phyloP scores from a whole-genome alignment of 2,329 filamentous ascomycete species.

The Exophiala spinifera region DNA sequence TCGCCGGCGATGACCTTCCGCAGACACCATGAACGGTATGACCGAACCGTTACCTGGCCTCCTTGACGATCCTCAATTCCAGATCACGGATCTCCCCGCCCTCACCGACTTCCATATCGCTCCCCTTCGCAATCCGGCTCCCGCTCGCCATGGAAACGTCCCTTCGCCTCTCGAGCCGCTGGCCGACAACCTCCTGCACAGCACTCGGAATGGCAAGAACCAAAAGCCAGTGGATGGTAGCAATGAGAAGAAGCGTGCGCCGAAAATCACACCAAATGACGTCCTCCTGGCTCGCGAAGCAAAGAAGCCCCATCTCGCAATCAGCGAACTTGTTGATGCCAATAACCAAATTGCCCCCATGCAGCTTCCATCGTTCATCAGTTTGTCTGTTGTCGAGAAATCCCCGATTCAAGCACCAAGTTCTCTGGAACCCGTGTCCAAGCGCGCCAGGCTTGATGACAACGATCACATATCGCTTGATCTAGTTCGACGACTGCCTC shows the following conservation, averaged over 20 bases:
- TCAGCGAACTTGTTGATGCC: conserved; percentile 38
- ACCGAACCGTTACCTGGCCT: conserved; percentile 31
- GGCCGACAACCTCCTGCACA: conserved; percentile 37
- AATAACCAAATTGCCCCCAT: conserved; percentile 40
- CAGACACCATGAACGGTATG: conserved; percentile 29
- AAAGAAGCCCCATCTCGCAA: conserved; percentile 31
- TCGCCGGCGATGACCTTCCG: conserved; percentile 19
- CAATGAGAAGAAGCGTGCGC: conserved; percentile 17
- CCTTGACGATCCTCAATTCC: conserved; percentile 41
- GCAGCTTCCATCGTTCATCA: conserved; percentile 44
- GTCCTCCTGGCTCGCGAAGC: conserved; percentile 26
- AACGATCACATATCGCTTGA: conserved; percentile 39
- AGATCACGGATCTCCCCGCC: conserved; percentile 42
- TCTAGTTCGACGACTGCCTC: conserved; percentile 47
- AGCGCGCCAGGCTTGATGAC: conserved; percentile 43
- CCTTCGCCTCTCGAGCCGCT: conserved; percentile 47
- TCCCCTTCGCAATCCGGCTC: conserved; percentile 46
- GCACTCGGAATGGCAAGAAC: conserved; percentile 27
- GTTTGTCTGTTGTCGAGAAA: conserved; percentile 46
- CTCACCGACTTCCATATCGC: conserved; percentile 45
- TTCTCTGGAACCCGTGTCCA: conserved; percentile 32
- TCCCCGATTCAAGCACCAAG: conserved; percentile 26
- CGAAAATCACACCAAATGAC: conserved; percentile 26
- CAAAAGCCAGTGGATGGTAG: conserved; percentile 8
- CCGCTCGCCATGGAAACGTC: conserved; percentile 40